These are phyloP conservation scores for Parathielavia hyrcaniae DNA, from an alignment of 495 filamentous ascomycete genomes.

Conservation along the genomic window DNA sequence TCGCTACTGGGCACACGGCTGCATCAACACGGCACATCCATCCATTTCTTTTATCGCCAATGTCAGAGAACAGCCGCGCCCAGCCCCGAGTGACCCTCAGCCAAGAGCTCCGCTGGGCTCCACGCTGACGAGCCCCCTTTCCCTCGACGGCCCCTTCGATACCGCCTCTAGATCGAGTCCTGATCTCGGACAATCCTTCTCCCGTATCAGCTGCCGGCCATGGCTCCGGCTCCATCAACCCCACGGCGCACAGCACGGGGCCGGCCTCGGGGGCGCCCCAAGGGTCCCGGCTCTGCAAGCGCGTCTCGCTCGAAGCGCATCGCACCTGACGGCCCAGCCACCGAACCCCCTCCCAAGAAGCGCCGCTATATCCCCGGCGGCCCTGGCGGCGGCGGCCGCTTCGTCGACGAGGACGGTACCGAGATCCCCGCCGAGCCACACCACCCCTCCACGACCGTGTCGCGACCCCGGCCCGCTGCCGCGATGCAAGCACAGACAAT, in stretches of 20 bases:
- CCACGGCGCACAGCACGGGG: constrained; percentile 36
- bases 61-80: constrained; percentile 15
- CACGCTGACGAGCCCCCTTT: constrained; percentile 10
- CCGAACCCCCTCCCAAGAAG: constrained; percentile 50
- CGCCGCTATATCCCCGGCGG: constrained; percentile 67
- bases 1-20: constrained; percentile 21
- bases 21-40: constrained; percentile 15
- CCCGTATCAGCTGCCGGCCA: constrained; percentile 19
- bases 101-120: constrained; percentile 7
- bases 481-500: constrained; percentile 33
- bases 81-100: constrained; percentile 15
- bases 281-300: constrained; percentile 34
- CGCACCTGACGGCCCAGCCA: constrained; percentile 37
- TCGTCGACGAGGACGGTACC: constrained; percentile 57
- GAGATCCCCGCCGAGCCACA: constrained; percentile 40
- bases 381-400: constrained; percentile 72
- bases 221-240: constrained; percentile 42
- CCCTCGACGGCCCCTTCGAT: background rate
- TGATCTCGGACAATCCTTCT: background rate
- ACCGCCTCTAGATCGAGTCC: background rate
- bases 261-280: constrained; percentile 42
- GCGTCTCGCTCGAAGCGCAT: constrained; percentile 38
- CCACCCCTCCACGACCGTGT: constrained; percentile 26
- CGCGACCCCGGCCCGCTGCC: constrained; percentile 34
- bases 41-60: constrained; percentile 15